These are phyloP conservation scores for Afroboletus lepidellus DNA, from an alignment of 1,284 basidiomycete genomes.

Conservation along the genomic window DNA sequence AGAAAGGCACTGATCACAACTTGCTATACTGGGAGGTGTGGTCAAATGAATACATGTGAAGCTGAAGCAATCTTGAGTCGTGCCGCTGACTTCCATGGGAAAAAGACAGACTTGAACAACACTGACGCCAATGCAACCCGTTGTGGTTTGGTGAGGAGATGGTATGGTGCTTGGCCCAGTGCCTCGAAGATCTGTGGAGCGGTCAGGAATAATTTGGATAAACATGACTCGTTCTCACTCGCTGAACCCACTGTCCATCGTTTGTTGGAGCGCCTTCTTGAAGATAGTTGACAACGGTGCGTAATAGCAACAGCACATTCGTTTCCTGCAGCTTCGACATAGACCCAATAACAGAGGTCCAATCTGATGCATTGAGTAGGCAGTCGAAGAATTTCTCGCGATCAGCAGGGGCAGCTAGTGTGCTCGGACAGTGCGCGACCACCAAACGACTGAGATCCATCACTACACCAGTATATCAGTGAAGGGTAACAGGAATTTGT, in stretches of 20 bases:
- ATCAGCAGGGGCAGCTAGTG: constrained; percentile 45
- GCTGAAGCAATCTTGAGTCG: constrained; percentile 38
- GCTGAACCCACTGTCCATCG: constrained; percentile 49
- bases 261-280: constrained; percentile 48
- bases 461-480: constrained; percentile 45
- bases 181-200: constrained; percentile 52
- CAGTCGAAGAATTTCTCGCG: constrained; percentile 57
- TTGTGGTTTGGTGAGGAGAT: constrained; percentile 64
- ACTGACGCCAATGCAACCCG: constrained; percentile 75
- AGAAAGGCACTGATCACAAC: constrained; percentile 40
- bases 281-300: constrained; percentile 82
- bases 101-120: constrained; percentile 70
- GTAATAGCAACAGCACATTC: constrained; percentile 82
- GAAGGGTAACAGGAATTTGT: not conserved
- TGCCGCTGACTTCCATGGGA: not conserved
- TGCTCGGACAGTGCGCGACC: constrained; percentile 61
- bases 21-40: constrained; percentile 36
- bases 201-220: constrained; percentile 4
- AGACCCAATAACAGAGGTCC: constrained; percentile 47
- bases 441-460: constrained; percentile 86
- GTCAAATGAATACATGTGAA: constrained; percentile 58
- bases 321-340: constrained; percentile 75
- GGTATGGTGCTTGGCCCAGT: constrained; percentile 50
- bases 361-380: constrained; percentile 70
- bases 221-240: constrained; percentile 38